Evolutionary conservation across 2,329 filamentous ascomycete genomes (phyloP).

Genomic region (Colletotrichum zoysiae): DNA sequence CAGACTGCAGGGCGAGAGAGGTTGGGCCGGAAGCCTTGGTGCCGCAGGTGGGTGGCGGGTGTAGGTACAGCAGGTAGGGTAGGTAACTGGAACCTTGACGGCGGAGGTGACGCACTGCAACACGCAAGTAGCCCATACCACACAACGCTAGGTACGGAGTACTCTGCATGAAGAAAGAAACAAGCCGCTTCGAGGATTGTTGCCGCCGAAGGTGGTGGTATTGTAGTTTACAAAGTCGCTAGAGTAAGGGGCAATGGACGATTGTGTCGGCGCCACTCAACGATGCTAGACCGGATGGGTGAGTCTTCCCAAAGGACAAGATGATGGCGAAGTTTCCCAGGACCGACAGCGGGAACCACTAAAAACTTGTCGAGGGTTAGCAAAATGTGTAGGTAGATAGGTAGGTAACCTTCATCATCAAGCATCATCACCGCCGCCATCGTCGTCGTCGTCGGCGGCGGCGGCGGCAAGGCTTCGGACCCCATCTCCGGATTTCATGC

Average conservation of each 20-base stretch:
- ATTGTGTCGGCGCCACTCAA: constrained; percentile 20
- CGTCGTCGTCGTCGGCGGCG: background rate
- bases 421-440: background rate
- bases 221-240: no score
- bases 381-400: background rate
- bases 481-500: constrained; percentile 18
- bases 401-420: background rate
- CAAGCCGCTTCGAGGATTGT: constrained; percentile 10
- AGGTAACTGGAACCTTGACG: constrained; percentile 28
- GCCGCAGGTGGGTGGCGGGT: constrained; percentile 8
- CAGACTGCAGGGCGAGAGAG: constrained; percentile 25
- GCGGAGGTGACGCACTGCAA: constrained; percentile 23
- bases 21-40: constrained; percentile 23
- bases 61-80: no score
- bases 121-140: constrained; percentile 12
- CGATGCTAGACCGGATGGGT: constrained; percentile 28
- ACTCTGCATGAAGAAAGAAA: constrained; percentile 20
- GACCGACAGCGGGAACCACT: background rate
- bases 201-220: background rate
- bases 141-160: constrained; percentile 3
- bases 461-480: constrained; percentile 16
- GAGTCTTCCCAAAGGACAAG: constrained; percentile 18
- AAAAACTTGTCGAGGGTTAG: background rate
- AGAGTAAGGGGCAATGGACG: constrained; percentile 28
- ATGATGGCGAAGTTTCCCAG: constrained; percentile 20